phyloP scores from a whole-genome alignment of 495 filamentous ascomycete species.

The Xylaria longipes region DNA sequence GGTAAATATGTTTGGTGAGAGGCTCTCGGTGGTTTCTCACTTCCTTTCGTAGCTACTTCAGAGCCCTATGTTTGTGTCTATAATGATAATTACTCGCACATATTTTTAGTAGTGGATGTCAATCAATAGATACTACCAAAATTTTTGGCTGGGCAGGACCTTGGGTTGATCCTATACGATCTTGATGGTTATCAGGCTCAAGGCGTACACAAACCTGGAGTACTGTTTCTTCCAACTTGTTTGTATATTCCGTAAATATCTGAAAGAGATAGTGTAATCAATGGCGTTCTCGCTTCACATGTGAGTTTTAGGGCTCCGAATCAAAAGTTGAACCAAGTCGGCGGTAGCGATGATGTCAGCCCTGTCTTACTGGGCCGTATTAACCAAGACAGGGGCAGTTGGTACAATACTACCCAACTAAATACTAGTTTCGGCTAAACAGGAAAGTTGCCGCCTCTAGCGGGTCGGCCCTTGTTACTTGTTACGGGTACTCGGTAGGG shows the following conservation, averaged over 20 bases:
- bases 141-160: no score
- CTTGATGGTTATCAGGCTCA: background rate
- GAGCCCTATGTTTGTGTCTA: no score
- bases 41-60: no score
- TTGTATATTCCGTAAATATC: background rate
- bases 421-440: background rate
- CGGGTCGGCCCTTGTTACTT: background rate
- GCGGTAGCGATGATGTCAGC: background rate
- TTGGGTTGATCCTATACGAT: background rate
- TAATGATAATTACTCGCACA: no score
- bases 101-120: no score
- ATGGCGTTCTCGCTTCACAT: background rate
- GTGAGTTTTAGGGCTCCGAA: background rate
- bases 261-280: background rate
- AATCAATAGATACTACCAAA: no score
- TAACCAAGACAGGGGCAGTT: background rate
- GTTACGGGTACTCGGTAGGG: background rate
- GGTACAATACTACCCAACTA: background rate
- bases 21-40: no score
- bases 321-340: background rate
- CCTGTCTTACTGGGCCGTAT: background rate
- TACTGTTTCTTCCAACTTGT: background rate
- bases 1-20: no score
- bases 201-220: background rate
- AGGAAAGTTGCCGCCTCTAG: background rate